Conservation (phyloP, 495 filamentous ascomycete species). For the Penicillium pancosmium region DNA sequence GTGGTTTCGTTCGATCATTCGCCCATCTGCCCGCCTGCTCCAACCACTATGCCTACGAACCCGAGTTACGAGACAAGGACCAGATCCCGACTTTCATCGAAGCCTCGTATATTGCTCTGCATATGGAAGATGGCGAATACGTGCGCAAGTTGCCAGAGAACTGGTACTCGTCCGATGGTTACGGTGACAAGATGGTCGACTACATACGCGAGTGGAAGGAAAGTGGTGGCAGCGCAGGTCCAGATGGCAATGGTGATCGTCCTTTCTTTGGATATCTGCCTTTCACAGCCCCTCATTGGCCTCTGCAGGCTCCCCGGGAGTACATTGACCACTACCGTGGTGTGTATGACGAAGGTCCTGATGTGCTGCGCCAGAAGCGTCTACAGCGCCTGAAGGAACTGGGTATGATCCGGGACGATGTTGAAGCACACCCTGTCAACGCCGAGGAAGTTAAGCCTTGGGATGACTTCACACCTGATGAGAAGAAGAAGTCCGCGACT, state of each 20-base stretch:
- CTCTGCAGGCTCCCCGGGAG: constrained; percentile 57
- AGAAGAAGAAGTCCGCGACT: constrained; percentile 53
- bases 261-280: constrained; percentile 65
- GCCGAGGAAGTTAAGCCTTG: constrained; percentile 57
- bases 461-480: constrained; percentile 51
- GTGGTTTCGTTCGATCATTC: constrained; percentile 51
- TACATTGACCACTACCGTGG: constrained; percentile 57
- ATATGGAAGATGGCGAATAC: constrained; percentile 62
- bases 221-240: constrained; percentile 32
- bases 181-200: constrained; percentile 54
- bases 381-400: constrained; percentile 53
- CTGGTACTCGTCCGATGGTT: constrained; percentile 60
- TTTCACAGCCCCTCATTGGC: constrained; percentile 66
- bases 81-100: constrained; percentile 54
- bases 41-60: constrained; percentile 66
- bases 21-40: constrained; percentile 58
- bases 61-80: constrained; percentile 49
- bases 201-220: constrained; percentile 57
- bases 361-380: constrained; percentile 53
- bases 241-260: constrained; percentile 40
- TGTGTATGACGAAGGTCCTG: constrained; percentile 58
- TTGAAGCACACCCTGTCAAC: constrained; percentile 56
- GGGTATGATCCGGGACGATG: constrained; percentile 53
- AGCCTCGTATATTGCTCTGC: constrained; percentile 56
- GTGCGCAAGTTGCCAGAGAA: constrained; percentile 54